These are phyloP conservation scores for Dendrostoma leiphaemia DNA, from an alignment of 2,329 filamentous ascomycete genomes.

Conservation along the genomic window DNA sequence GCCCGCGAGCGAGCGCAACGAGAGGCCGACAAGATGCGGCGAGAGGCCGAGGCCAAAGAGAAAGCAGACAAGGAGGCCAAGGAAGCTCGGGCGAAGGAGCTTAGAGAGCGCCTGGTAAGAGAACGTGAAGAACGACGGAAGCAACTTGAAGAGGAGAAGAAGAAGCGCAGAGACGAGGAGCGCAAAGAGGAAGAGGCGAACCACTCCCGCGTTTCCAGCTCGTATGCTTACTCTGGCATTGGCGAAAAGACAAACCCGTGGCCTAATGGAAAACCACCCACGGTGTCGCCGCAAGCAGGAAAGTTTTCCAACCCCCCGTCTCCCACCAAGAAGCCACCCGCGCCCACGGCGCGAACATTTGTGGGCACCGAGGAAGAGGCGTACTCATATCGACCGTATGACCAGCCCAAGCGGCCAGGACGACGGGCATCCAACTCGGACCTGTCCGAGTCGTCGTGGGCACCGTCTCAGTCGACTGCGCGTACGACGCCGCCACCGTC, in stretches of 20 bases:
- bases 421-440: slow-evolving; percentile 68
- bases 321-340: slow-evolving; percentile 38
- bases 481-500: slow-evolving; percentile 82
- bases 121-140: slow-evolving; percentile 18
- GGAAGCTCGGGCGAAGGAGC: slow-evolving; percentile 37
- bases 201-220: slow-evolving; percentile 42
- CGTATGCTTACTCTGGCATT: slow-evolving; percentile 63
- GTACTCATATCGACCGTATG: slow-evolving; percentile 76
- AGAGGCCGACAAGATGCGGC: slow-evolving; percentile 23
- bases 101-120: slow-evolving; percentile 24
- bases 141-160: slow-evolving; percentile 31
- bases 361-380: slow-evolving; percentile 62
- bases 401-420: slow-evolving; percentile 57
- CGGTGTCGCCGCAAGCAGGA: slow-evolving; percentile 31
- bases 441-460: slow-evolving; percentile 82
- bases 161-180: slow-evolving; percentile 25
- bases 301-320: slow-evolving; percentile 30
- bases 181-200: slow-evolving; percentile 31
- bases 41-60: slow-evolving; percentile 32
- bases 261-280: slow-evolving; percentile 58
- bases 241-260: slow-evolving; percentile 71
- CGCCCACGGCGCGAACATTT: slow-evolving; percentile 56
- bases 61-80: slow-evolving; percentile 30
- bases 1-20: slow-evolving; percentile 41
- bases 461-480: slow-evolving; percentile 78